Conservation (phyloP, 2,329 filamentous ascomycete species). For the Xylariaceae sp. region DNA sequence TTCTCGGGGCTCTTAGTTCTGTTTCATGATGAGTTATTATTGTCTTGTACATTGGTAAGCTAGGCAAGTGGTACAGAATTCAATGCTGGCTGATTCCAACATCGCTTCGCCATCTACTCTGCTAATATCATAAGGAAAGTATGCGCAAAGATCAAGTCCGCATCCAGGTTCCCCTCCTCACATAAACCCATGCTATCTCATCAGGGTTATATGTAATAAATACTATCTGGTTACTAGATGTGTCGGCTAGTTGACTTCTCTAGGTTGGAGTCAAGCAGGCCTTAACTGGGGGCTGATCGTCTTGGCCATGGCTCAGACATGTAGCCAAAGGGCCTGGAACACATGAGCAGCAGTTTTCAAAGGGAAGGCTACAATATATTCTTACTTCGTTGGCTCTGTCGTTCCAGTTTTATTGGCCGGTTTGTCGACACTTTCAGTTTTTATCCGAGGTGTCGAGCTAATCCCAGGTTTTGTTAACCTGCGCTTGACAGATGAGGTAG, state of each 20-base stretch:
- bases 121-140: not conserved
- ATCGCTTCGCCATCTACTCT: not conserved
- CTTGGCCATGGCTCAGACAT: constrained; percentile 41
- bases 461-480: constrained; percentile 27
- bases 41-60: not conserved
- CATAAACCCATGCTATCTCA: not conserved
- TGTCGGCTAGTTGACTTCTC: not conserved
- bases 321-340: constrained; percentile 40
- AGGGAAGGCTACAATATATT: not conserved
- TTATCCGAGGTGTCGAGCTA: not conserved
- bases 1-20: no score
- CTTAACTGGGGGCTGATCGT: constrained; percentile 39
- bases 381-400: constrained; percentile 36
- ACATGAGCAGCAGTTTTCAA: constrained; percentile 14
- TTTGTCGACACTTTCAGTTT: not conserved
- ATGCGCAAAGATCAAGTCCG: not conserved
- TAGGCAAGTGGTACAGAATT: not conserved
- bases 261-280: not conserved
- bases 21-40: not conserved
- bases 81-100: not conserved
- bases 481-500: constrained; percentile 18
- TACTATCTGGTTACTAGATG: not conserved
- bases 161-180: not conserved
- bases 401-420: constrained; percentile 13
- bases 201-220: no score